Evolutionary conservation across 2,329 filamentous ascomycete genomes (phyloP), one percentile per base, ranked within the genome.

Genomic region (Cercospora zeae-maydis): DNA sequence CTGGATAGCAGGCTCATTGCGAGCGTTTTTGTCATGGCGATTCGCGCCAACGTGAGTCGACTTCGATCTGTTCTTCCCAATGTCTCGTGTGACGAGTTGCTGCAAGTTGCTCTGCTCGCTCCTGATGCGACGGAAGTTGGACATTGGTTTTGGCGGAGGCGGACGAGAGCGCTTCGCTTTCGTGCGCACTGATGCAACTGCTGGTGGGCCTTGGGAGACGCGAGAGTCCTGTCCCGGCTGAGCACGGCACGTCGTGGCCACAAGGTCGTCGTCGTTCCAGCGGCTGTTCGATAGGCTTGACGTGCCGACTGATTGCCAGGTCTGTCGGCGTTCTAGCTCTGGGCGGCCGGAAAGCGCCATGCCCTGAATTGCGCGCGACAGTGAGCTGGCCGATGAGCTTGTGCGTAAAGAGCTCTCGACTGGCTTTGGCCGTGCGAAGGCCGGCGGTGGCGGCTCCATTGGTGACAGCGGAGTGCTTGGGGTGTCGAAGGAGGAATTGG

Each of bases 391-490:
- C 16, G 63, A 65, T 21, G 57, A 21, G 57, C 42, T 59, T 9
- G 42, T 49, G n/a, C 57, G 33, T 21, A 56, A 13, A 21, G 27
- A 30, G 24, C 16, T 14, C 24, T 27, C 39, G 21, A 16, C 27
- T 14, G 27, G 27, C n/a, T 21, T 63, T 2, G 67, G 63, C 13
- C 52, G 52, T 6, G 33, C 30, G 53, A 58, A 66, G 21, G 63
- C 62, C 21, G 63, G 56, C 13, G 49, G 45, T 36, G 66, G 33
- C 0, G 39, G 36, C 16, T 59, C 63, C n/a, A 61, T 55, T 10
- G 65, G 63, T 21, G 65, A 60, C 8, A 52, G 61, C n/a, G 65
- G 65, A 8, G 65, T 67, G 4, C 55, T 51, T 24, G 61, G 30
- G 4, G 37, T 55, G 16, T 64, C 58, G 36, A 63, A 52, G 14